Base-by-base conservation (phyloP, 805 yeast genomes). In the Torulaspora quercuum region DNA sequence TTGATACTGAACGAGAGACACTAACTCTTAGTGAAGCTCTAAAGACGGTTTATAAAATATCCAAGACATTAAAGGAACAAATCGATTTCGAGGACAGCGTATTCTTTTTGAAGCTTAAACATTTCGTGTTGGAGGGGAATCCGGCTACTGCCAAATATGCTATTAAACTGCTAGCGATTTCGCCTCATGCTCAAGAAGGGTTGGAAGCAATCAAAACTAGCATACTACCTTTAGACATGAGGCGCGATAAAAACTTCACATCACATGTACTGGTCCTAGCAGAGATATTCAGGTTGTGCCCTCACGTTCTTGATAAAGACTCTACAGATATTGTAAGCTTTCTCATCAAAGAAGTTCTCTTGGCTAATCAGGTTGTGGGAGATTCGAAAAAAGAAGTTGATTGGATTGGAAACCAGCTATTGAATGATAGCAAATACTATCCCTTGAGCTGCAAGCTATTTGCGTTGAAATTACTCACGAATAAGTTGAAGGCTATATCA, bases 81-180 rank as follows among this genome's bases (percentile, higher is more conserved):
- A 60, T 75, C 12, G 72, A 77, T 3, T 58, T 61, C n/a, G 66
- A 68, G 14, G 66, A 63, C 7, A 51, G 50, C 1, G 39, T 46
- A 3, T 76, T 80, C 44, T 46, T 64, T 10, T 69, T 70, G 6
- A 59, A 64, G 9, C 55, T 86, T 31, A 61, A 67, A 28, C 54
- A 60, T 2, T 59, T 80, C 17, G 73, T 82, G 0, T 44, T 64
- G 0, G 47, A 52, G 1, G 90, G 90, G 0, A 59, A 73, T 2
- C 76, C 84, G 1, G 26, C 50, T 7, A 86, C 80, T 48, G 80
- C 90, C 0, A 76, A 70, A 49, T 83, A 79, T 53, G 72, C 89
- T 0, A 63, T 76, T 6, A 78, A 76, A 51, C 61, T 83, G 5
- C 43, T 84, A 6, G 69, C 76, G 2, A 63, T 75, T n/a, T 59